A percentile compares a stretch with the other conserved stretches of the same genome.
Conservation (phyloP, 1,284 basidiomycete genomes). For the Rhodotorula glutinis region DNA sequence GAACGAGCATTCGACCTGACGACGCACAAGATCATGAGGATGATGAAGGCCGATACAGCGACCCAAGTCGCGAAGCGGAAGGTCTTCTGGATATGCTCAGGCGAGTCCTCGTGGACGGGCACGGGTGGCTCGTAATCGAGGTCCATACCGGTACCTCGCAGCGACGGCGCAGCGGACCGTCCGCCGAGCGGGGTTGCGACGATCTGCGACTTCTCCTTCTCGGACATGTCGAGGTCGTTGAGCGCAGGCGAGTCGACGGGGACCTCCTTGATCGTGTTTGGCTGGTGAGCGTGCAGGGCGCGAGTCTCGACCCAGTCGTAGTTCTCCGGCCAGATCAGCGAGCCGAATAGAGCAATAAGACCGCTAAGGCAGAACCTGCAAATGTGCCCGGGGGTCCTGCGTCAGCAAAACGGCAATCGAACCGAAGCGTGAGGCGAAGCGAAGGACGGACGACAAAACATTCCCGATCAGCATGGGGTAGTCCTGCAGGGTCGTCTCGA, state of each 20-base stretch:
- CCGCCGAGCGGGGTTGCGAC: constrained; percentile 13
- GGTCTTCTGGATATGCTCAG: constrained; percentile 59
- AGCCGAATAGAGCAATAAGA: constrained; percentile 65
- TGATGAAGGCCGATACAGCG: constrained; percentile 57
- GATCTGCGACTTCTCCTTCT: constrained; percentile 52
- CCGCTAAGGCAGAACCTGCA: constrained; percentile 53
- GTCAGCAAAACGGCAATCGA: neutral
- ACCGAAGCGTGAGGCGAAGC: no score
- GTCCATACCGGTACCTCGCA: constrained; percentile 31
- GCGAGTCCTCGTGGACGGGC: constrained; percentile 55
- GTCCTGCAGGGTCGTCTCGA: constrained; percentile 54
- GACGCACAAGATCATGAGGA: constrained; percentile 49
- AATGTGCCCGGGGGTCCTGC: neutral
- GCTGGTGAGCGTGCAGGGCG: constrained; percentile 48
- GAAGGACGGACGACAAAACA: neutral
- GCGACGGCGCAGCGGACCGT: constrained; percentile 7
- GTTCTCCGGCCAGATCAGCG: constrained; percentile 67
- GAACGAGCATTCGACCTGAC: neutral
- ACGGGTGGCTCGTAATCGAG: constrained; percentile 54
- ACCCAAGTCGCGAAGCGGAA: constrained; percentile 72
- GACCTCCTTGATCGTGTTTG: constrained; percentile 33
- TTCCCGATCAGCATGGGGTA: constrained; percentile 41
- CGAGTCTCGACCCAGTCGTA: constrained; percentile 77
- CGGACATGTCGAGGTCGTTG: neutral
- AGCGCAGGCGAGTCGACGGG: neutral